phyloP scores from a whole-genome alignment of 306 rosid genomes.

The Fagus sylvatica region DNA sequence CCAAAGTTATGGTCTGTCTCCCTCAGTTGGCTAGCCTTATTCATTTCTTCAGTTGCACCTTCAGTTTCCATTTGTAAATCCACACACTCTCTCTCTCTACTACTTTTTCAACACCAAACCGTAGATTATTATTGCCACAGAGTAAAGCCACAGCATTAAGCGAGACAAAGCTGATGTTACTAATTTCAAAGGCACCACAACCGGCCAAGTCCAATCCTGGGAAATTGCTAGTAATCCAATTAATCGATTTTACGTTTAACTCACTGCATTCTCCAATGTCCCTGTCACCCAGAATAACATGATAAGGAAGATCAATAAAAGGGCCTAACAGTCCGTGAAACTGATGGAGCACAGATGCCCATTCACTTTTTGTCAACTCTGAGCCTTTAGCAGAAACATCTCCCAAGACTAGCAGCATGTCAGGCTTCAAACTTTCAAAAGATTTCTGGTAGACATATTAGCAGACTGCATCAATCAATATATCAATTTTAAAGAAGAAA shows the following conservation, averaged over 20 bases:
- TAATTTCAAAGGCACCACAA: conserved; percentile 61
- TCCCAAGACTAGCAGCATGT: conserved; percentile 68
- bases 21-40: background rate
- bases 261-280: conserved; percentile 53
- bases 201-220: conserved; percentile 60
- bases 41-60: background rate
- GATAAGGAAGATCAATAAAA: conserved; percentile 53
- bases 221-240: conserved; percentile 49
- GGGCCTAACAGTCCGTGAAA: conserved; percentile 56
- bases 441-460: conserved; percentile 57
- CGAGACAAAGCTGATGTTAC: conserved; percentile 59
- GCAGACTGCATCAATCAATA: background rate
- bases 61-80: conserved; percentile 36
- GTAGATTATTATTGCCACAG: conserved; percentile 48
- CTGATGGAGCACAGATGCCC: conserved; percentile 49
- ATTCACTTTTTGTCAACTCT: conserved; percentile 42
- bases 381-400: conserved; percentile 71
- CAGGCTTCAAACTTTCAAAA: conserved; percentile 52
- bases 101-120: conserved; percentile 64
- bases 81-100: conserved; percentile 57
- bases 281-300: conserved; percentile 67
- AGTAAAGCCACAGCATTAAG: conserved; percentile 64
- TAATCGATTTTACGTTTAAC: conserved; percentile 33
- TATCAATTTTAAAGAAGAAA: background rate
- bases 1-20: conserved; percentile 29